Evolutionary conservation across 2,329 filamentous ascomycete species (phyloP).

Genomic region (Ophiocordyceps camponoti-saundersi): DNA sequence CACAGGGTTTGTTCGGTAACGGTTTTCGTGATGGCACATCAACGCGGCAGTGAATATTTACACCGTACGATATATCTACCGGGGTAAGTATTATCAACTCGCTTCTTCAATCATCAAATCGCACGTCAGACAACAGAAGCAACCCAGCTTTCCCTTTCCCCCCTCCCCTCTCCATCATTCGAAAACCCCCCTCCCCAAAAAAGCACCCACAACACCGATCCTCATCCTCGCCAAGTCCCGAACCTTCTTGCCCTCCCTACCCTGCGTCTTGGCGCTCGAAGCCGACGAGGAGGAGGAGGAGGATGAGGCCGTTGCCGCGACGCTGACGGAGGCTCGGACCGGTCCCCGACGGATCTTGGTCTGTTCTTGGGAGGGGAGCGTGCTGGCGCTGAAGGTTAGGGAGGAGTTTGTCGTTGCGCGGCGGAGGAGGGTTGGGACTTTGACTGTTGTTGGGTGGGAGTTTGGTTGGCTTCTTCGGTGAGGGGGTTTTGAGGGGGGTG

Average conservation of each 20-base stretch:
- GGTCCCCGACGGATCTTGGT: background rate
- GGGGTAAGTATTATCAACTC: too few species aligned
- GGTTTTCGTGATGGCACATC: too few species aligned
- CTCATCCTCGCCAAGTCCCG: conserved; percentile 40
- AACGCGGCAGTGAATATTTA: too few species aligned
- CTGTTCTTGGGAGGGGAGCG: background rate
- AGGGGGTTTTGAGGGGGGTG: conserved; percentile 19
- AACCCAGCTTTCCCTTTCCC: too few species aligned
- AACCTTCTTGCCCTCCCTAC: conserved; percentile 39
- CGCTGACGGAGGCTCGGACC: background rate
- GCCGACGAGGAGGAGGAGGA: conserved; percentile 7
- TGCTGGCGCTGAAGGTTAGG: conserved; percentile 19
- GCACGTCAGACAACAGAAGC: background rate
- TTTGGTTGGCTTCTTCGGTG: conserved; percentile 35
- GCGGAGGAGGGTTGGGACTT: conserved; percentile 53
- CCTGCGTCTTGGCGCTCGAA: conserved; percentile 24
- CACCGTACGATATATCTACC: too few species aligned
- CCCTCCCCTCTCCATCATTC: conserved; percentile 6
- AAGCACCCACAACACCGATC: conserved; percentile 36
- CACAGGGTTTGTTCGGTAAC: too few species aligned
- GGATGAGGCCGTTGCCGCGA: background rate
- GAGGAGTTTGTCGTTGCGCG: conserved; percentile 52
- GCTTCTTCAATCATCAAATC: background rate
- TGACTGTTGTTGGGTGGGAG: conserved; percentile 33
- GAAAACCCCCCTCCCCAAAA: conserved; percentile 36